Base-by-base conservation (phyloP, 768 basidiomycete species). In the Pleurotus pulmonarius region DNA sequence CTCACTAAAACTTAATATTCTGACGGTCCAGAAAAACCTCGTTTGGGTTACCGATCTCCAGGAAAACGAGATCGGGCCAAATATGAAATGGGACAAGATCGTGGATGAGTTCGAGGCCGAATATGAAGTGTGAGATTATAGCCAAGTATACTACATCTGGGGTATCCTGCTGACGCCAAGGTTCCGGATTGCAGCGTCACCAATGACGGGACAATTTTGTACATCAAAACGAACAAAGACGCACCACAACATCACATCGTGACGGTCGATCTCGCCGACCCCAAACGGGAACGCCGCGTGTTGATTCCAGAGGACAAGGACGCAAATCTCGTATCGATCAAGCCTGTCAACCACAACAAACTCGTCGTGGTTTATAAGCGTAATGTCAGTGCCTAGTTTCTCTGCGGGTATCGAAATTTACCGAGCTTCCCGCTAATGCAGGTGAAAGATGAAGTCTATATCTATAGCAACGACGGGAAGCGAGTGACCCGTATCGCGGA, bases 361-460 rank as follows among this genome's bases (percentile, higher is more conserved):
- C 75, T 92, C 55, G 80, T 77, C 6, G 65, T 87, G 15, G 70
- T 79, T 41, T 91, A 90, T 75, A 87, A 88, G 62, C 80, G 83
- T 52, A 88, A 93, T 63, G 91, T 87, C 63, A 58, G 85, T 67
- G 44, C 48, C 18, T 47, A 40, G 49, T 34, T 29, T 34, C 29
- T 34, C 29, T 34, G 29, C 29, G 29, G 29, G 29, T 34, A 34
- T 34, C 29, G 29, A 34, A 34, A 34, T 34, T 34, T 34, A 34
- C 29, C 29, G 29, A 34, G 29, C 29, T 34, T 34, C 29, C 29
- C 29, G 9, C 29, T 34, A 9, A 9, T 34, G 29, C 51, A 87
- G 88, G 88, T 92, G 64, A 87, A 85, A 58, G 89, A 92, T 63
- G 87, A 91, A 68, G 75, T 93, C 29, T 89, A 90, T 68, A 66